phyloP scores from a whole-genome alignment of 768 basidiomycete species.

The Lactifluus hygrophoroides region DNA sequence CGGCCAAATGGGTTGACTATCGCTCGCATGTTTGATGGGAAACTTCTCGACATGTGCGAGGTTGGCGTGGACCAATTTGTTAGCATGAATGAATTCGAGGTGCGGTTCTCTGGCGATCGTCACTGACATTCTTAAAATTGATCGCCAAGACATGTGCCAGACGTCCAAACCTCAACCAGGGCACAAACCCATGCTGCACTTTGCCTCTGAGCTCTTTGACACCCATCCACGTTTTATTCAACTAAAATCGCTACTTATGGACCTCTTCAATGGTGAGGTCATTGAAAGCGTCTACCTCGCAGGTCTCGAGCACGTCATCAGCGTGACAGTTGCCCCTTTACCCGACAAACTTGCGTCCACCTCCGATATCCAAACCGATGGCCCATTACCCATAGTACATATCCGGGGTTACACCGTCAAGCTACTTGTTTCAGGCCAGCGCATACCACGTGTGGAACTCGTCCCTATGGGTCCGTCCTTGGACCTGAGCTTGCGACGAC shows the following conservation, averaged over 20 bases:
- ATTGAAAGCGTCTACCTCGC: constrained; percentile 77
- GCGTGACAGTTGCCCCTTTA: constrained; percentile 64
- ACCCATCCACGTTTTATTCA: constrained; percentile 88
- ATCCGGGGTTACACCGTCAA: constrained; percentile 78
- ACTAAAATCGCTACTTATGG: constrained; percentile 84
- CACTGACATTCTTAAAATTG: not conserved
- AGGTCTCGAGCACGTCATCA: constrained; percentile 84
- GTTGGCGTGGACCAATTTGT: constrained; percentile 77
- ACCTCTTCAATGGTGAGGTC: constrained; percentile 84
- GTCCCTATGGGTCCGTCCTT: constrained; percentile 87
- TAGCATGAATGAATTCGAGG: constrained; percentile 80
- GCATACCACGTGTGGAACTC: constrained; percentile 74
- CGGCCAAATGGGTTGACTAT: constrained; percentile 81
- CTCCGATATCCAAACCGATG: constrained; percentile 22
- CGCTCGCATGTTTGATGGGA: constrained; percentile 77
- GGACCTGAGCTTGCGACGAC: constrained; percentile 71
- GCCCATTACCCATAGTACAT: constrained; percentile 70
- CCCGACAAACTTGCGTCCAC: constrained; percentile 45
- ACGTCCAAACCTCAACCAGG: constrained; percentile 84
- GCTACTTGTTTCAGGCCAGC: constrained; percentile 66
- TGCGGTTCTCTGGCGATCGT: constrained; percentile 28
- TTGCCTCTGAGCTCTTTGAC: constrained; percentile 92
- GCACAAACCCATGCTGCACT: constrained; percentile 88
- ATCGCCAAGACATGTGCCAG: constrained; percentile 32
- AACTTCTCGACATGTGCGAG: constrained; percentile 92